Base-by-base conservation (phyloP, 2,329 filamentous ascomycete species). In the Westerdykella aurantiaca region DNA sequence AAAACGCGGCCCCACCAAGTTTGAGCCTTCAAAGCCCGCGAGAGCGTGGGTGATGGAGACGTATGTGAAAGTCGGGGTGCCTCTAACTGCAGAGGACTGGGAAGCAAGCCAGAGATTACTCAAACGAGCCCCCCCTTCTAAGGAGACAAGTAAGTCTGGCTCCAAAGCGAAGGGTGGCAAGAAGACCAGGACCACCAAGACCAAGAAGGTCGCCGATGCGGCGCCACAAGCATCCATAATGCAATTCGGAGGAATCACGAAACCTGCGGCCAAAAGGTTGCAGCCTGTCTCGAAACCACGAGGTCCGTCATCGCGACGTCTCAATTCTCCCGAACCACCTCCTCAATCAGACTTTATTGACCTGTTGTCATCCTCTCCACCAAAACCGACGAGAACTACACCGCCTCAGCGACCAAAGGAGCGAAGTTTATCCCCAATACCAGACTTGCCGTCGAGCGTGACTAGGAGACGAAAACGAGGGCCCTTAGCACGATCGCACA, bases 11-110 rank as follows among this genome's bases (percentile, higher is more conserved):
- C 68, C 55, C 40, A 71, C 58, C 40, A 64, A 60, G 1, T 89
- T 85, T 53, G 82, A 89, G 54, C 85, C 88, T 0, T 75, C 74
- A 7, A 74, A 80, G 22, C 71, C 80, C 1, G 80, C 86, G 34
- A 78, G 83, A 50, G 64, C 78, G 9, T 91, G 86, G 86, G 67
- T 90, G 5, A 73, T 85, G 17, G 80, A 83, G 52, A 74, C 77
- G 0, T 72, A 86, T 41, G 78, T 81, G 4, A 79, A 76, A 44
- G 62, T 83, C 2, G 85, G 85, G 0, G 75, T 83, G 43, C 85
- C 85, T 3, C 67, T 81, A 2, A 78, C 78, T 22, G 77, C 86
- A 0, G 73, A 82, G 50, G 77, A 79, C 34, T 90, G 84, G 77
- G 78, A 86, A 53, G 72, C 56, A 12, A 51, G 48, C 31, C 38